A percentile compares a stretch with the other conserved stretches of the same genome.
Evolutionary conservation across 2,329 filamentous ascomycete species (phyloP).

Genomic region (Aspergillus sp.): DNA sequence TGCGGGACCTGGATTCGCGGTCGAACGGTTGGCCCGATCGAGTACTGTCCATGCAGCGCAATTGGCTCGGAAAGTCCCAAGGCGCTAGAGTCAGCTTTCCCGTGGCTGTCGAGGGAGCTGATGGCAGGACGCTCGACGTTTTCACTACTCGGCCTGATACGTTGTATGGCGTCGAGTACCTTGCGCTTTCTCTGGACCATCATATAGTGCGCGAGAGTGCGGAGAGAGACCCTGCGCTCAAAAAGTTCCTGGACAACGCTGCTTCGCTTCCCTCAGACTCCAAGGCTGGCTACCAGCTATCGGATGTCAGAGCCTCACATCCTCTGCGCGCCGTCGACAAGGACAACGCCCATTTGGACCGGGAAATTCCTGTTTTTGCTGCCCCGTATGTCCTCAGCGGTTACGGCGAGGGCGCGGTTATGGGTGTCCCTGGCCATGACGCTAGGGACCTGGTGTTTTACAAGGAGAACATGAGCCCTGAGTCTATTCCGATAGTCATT

Average conservation of each 20-base stretch:
- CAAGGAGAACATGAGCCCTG: constrained; percentile 55
- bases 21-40: constrained; percentile 68
- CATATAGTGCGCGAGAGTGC: constrained; percentile 57
- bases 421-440: constrained; percentile 87
- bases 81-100: constrained; percentile 66
- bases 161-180: constrained; percentile 74
- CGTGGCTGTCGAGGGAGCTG: constrained; percentile 34
- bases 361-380: constrained; percentile 62
- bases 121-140: constrained; percentile 38
- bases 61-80: constrained; percentile 75
- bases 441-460: constrained; percentile 70
- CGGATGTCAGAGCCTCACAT: constrained; percentile 53
- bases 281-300: constrained; percentile 58
- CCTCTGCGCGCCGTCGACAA: constrained; percentile 52
- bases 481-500: constrained; percentile 57
- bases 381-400: constrained; percentile 78
- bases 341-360: constrained; percentile 30
- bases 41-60: constrained; percentile 72
- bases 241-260: constrained; percentile 54
- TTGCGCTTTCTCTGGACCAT: constrained; percentile 67
- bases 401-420: constrained; percentile 79
- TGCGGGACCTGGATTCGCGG: constrained; percentile 61
- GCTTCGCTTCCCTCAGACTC: constrained; percentile 46
- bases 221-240: constrained; percentile 50
- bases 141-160: constrained; percentile 83